Percentiles rank a stretch among this genome's conserved stretches.
phyloP scores from a whole-genome alignment of 441 rosid species.

The Pelargonium citronellum region DNA sequence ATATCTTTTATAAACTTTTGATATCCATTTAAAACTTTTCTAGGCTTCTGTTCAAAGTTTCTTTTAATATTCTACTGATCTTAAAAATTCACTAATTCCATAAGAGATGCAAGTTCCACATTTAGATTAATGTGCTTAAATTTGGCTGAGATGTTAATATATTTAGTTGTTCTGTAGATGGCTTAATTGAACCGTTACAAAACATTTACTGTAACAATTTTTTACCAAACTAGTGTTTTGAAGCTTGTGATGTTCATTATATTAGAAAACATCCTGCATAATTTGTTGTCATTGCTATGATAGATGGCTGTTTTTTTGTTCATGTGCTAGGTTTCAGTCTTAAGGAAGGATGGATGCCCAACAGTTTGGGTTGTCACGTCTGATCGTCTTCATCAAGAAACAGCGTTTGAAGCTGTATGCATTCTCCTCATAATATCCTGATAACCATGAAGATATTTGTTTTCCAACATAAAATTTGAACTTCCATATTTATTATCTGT shows the following conservation, averaged over 20 bases:
- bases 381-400: slow-evolving; percentile 70
- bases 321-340: slow-evolving; percentile 59
- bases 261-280: slow-evolving; percentile 11
- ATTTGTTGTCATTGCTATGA: slow-evolving; percentile 11
- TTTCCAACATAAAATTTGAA: not conserved
- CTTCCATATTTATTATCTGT: not conserved
- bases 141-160: not conserved
- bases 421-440: slow-evolving; percentile 14
- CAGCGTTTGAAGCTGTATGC: slow-evolving; percentile 86
- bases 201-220: not conserved
- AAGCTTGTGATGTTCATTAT: slow-evolving; percentile 7
- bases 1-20: not conserved
- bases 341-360: slow-evolving; percentile 85
- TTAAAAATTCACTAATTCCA: no score
- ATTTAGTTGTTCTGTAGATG: not conserved
- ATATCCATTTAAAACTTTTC: not conserved
- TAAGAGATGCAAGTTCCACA: not conserved
- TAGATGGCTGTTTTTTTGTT: slow-evolving; percentile 17
- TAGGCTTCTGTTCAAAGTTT: not conserved
- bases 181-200: not conserved
- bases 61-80: not conserved
- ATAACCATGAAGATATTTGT: slow-evolving; percentile 6
- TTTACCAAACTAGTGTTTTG: not conserved
- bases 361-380: slow-evolving; percentile 94
- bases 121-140: not conserved